Evolutionary conservation across 2,329 filamentous ascomycete species (phyloP), one percentile per base, ranked within the genome.

Genomic region (Eurotiales sp.): DNA sequence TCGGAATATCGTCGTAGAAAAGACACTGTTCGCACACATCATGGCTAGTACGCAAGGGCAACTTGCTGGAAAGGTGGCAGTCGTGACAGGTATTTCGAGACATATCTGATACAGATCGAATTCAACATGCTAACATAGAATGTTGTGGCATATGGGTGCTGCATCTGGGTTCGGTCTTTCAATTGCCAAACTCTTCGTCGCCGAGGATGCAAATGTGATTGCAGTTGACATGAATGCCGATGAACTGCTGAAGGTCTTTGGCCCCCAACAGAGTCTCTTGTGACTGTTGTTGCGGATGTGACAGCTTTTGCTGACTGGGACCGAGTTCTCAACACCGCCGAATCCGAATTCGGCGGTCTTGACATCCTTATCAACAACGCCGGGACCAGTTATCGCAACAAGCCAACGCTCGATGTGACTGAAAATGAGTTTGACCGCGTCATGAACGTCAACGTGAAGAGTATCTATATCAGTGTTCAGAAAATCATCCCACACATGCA

Each of bases 291-390:
- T n/a, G 64, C 59, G 41, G 62, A 67, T 37, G 64, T 66, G 19
- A 65, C 61, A 17, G 60, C 55, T 19, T 50, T 55, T n/a, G 51
- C 55, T 19, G 63, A 65, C 46, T 69, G 66, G 66, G 54, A 62
- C 27, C 52, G 57, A 3, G 54, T 62, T 8, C 56, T 53, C n/a
- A 43, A 32, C 21, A 44, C 23, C 19, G 17, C 23, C 0, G 15
- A 42, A 62, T 29, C 64, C 57, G 21, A 58, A 46, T 23, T 52
- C 53, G 36, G 55, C 54, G 22, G 62, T 59, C 34, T 69, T 66
- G 66, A 75, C 57, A 67, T 73, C 27, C 59, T 77, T 14, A 61
- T 76, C 53, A 76, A 76, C 55, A 76, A 75, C 58, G 72, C 73
- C 1, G 74, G 74, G 7, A 64, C 61, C 8, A 62, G 60, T 6